Conservation (phyloP, 345 rosid species). For the Bruguiera sexangula region DNA sequence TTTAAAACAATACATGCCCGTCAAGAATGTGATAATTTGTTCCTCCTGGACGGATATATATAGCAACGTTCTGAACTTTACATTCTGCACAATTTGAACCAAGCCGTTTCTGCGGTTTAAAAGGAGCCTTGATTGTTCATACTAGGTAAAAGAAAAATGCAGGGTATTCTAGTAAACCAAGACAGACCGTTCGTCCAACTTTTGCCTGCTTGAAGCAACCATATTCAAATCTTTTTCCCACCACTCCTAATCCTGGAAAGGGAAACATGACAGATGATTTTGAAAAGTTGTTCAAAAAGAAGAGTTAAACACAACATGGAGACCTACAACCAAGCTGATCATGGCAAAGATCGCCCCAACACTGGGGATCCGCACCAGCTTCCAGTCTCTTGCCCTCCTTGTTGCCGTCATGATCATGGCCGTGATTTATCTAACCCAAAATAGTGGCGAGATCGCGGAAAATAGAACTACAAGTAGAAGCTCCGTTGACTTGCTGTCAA, state of each 20-base stretch:
- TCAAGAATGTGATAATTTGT: too few relatives aligned
- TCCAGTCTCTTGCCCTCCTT: constrained; percentile 63
- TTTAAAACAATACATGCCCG: too few relatives aligned
- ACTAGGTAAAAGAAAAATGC: not conserved
- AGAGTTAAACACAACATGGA: not conserved
- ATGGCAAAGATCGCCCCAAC: constrained; percentile 41
- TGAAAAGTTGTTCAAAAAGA: constrained; percentile 26
- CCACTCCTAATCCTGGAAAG: constrained; percentile 18
- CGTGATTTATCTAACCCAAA: constrained; percentile 44
- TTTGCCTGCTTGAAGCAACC: constrained; percentile 36
- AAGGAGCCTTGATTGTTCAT: not conserved
- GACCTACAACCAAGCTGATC: not conserved
- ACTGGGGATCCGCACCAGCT: constrained; percentile 48
- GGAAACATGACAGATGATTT: constrained; percentile 5
- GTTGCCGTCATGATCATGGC: constrained; percentile 45
- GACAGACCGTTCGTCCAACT: not conserved
- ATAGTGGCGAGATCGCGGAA: constrained; percentile 15
- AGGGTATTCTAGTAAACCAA: constrained; percentile 24
- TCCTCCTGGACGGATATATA: too few relatives aligned
- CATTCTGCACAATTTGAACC: not conserved
- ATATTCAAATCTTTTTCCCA: constrained; percentile 11
- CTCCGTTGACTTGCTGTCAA: constrained; percentile 8
- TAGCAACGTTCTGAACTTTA: too few relatives aligned
- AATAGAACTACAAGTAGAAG: constrained; percentile 3
- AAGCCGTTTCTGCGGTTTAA: not conserved